These are phyloP conservation scores for Celoporthe dispersa DNA, from an alignment of 2,329 filamentous ascomycete genomes.

Conservation along the genomic window DNA sequence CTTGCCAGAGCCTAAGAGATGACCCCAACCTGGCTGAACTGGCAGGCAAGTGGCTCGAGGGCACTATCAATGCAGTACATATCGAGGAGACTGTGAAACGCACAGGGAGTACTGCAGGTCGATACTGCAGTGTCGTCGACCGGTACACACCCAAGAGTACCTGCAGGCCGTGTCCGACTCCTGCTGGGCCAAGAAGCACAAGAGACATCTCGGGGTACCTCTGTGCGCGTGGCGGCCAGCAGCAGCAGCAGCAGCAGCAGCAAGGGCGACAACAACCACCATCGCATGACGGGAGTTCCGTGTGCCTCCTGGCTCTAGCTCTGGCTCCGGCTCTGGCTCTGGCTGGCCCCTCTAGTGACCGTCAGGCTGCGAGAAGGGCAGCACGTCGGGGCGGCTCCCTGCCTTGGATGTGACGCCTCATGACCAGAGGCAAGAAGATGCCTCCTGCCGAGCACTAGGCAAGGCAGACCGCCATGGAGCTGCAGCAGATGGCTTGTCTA, in stretches of 20 bases:
- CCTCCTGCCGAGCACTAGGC: conserved; percentile 18
- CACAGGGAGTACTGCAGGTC: conserved; percentile 18
- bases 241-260: conserved; percentile 18
- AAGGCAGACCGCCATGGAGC: not conserved
- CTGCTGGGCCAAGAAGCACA: conserved; percentile 13
- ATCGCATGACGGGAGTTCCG: not conserved
- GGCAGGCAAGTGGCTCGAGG: conserved; percentile 17
- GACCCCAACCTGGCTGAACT: not conserved
- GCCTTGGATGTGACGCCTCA: not conserved
- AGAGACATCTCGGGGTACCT: conserved; percentile 13
- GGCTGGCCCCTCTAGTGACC: not conserved
- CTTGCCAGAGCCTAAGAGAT: not conserved
- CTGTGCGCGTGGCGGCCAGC: conserved; percentile 20
- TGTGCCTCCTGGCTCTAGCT: conserved; percentile 2
- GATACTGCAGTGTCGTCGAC: conserved; percentile 22
- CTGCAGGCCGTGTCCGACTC: conserved; percentile 15
- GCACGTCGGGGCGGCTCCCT: conserved; percentile 8
- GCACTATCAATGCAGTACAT: conserved; percentile 13
- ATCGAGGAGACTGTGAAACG: conserved; percentile 22
- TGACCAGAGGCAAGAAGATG: conserved; percentile 2
- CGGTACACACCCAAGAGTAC: conserved; percentile 23
- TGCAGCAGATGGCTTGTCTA: conserved; percentile 1
- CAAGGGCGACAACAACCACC: not conserved
- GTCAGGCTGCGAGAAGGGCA: not conserved
- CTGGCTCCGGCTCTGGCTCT: not conserved